Conservation (phyloP, 2,329 filamentous ascomycete genomes). For the Fusarium virguliforme region DNA sequence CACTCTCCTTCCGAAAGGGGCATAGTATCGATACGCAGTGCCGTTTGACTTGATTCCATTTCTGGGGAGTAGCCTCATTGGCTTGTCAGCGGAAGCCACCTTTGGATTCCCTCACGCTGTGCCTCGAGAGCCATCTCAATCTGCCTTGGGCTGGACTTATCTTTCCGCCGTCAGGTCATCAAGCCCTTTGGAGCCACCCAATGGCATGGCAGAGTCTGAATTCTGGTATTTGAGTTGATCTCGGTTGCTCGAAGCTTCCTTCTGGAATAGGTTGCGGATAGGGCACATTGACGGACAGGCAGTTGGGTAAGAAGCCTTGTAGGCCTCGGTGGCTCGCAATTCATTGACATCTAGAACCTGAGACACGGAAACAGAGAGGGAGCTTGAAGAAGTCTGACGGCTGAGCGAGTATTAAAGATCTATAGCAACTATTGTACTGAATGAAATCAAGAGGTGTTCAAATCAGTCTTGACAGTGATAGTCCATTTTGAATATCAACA, state of each 20-base stretch:
- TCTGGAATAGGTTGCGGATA: not conserved
- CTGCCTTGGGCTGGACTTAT: not conserved
- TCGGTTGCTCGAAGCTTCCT: constrained; percentile 4
- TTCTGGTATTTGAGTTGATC: constrained; percentile 1
- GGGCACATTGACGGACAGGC: not conserved
- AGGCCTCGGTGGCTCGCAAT: constrained; percentile 12
- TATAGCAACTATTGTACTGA: not conserved
- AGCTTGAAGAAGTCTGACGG: not conserved
- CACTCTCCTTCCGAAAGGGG: constrained; percentile 16
- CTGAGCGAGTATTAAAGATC: not conserved
- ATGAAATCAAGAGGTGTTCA: not conserved
- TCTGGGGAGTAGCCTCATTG: not conserved
- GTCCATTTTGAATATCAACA: too few species aligned
- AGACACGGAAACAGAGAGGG: not conserved
- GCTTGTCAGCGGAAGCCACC: not conserved
- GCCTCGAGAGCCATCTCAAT: not conserved
- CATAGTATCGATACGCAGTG: not conserved
- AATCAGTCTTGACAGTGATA: not conserved
- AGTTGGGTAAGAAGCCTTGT: not conserved
- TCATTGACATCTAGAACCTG: not conserved
- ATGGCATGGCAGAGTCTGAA: not conserved
- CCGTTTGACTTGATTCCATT: constrained; percentile 13
- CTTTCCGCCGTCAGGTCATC: not conserved
- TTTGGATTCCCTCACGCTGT: not conserved
- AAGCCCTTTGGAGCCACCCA: not conserved